Evolutionary conservation across 2,329 filamentous ascomycete genomes (phyloP).

Genomic region (Calonectria ilicicola): DNA sequence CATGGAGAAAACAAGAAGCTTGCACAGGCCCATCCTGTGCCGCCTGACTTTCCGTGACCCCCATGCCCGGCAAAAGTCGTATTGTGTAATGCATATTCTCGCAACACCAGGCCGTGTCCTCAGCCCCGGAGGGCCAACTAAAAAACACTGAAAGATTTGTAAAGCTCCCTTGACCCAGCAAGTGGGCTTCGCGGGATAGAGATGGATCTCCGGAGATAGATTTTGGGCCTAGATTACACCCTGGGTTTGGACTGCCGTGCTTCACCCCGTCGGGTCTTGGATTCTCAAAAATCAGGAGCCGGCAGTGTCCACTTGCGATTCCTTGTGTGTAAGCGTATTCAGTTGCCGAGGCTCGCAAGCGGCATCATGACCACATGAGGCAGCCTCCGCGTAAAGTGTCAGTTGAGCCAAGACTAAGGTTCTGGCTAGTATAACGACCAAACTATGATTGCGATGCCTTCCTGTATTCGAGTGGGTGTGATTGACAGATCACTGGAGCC

Average conservation of each 20-base stretch:
- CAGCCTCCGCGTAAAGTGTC: not conserved
- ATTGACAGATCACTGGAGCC: slow-evolving; percentile 1
- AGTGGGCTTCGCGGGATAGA: slow-evolving; percentile 3
- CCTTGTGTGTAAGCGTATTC: not conserved
- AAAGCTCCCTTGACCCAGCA: not conserved
- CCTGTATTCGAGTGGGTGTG: not conserved
- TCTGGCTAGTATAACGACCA: not conserved
- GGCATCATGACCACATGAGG: not conserved
- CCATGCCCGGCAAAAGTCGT: not conserved
- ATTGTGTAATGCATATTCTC: slow-evolving; percentile 1
- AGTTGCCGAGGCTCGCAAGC: not conserved
- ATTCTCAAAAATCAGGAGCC: not conserved
- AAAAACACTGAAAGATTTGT: not conserved
- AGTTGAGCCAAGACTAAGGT: not conserved
- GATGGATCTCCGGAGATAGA: slow-evolving; percentile 3
- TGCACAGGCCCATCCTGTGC: not conserved
- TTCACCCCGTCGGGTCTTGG: not conserved
- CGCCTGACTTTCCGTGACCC: not conserved
- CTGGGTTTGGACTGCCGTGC: slow-evolving; percentile 1
- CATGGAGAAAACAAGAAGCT: not conserved
- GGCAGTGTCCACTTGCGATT: not conserved
- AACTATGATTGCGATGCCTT: not conserved
- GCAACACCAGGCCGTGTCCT: not conserved
- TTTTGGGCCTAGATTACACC: not conserved
- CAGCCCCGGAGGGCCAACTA: not conserved